phyloP scores from a whole-genome alignment of 345 rosid species.

The Populus simonii region DNA sequence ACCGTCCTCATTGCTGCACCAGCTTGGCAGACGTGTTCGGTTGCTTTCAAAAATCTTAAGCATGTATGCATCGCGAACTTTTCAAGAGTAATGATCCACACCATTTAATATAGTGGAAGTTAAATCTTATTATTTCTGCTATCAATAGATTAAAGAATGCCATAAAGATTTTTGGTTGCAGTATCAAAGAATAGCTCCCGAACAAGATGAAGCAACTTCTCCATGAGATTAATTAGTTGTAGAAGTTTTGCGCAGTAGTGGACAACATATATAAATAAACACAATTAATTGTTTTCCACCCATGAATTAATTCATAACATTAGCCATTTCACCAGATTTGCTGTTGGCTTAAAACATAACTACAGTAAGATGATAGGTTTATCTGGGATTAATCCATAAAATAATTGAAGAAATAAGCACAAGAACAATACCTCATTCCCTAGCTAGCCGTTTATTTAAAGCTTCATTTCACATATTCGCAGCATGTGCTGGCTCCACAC shows the following conservation, averaged over 20 bases:
- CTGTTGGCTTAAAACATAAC: neutral
- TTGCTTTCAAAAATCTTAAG: conserved; percentile 71
- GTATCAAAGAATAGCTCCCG: neutral
- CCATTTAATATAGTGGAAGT: neutral
- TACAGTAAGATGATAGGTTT: neutral
- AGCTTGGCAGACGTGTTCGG: conserved; percentile 67
- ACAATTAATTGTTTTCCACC: neutral
- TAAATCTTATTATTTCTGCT: neutral
- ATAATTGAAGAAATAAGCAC: neutral
- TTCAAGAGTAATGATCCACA: neutral
- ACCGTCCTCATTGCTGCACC: conserved; percentile 64
- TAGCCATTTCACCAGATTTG: neutral
- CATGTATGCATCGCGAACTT: conserved; percentile 92
- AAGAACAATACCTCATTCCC: conserved; percentile 71
- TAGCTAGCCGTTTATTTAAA: conserved; percentile 66
- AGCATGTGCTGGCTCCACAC: conserved; percentile 95
- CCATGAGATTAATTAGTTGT: neutral
- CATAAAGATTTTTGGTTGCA: neutral
- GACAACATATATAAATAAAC: neutral
- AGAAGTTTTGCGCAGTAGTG: neutral
- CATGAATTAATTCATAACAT: neutral
- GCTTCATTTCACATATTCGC: conserved; percentile 99
- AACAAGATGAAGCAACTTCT: neutral
- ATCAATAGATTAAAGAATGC: too few relatives aligned
- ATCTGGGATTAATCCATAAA: neutral